Evolutionary conservation across 441 rosid species (phyloP).

Genomic region (Jatropha multifida): DNA sequence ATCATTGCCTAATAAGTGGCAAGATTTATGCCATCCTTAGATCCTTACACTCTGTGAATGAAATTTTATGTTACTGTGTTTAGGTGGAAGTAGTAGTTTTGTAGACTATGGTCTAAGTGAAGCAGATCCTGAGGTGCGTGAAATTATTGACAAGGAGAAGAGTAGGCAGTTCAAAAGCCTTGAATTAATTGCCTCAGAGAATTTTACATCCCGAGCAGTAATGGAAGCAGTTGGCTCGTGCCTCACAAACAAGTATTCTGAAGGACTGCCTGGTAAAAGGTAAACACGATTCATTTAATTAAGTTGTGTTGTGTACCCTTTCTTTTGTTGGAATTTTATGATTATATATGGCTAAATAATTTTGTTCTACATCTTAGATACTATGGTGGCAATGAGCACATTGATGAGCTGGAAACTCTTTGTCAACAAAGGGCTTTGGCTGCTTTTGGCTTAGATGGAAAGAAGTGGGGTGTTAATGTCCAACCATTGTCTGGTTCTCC

Average conservation of each 20-base stretch:
- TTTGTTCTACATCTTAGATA: slow-evolving; percentile 43
- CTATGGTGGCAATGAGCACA: slow-evolving; percentile 89
- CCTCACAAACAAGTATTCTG: slow-evolving; percentile 90
- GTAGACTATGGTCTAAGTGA: slow-evolving; percentile 53
- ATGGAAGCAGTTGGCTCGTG: slow-evolving; percentile 98
- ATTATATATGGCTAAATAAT: neutral
- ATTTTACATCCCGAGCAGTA: slow-evolving; percentile 73
- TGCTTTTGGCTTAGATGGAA: slow-evolving; percentile 68
- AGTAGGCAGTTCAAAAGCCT: slow-evolving; percentile 84
- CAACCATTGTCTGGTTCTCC: slow-evolving; percentile 97
- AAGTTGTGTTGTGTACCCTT: slow-evolving; percentile 9
- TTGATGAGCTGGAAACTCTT: slow-evolving; percentile 85
- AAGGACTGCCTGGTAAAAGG: slow-evolving; percentile 97
- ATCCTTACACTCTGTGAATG: neutral
- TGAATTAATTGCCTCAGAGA: slow-evolving; percentile 18
- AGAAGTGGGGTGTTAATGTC: slow-evolving; percentile 89
- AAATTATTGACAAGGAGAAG: slow-evolving; percentile 68
- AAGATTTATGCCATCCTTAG: neutral
- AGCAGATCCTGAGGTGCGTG: slow-evolving; percentile 76
- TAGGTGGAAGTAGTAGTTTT: slow-evolving; percentile 50
- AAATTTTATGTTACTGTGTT: slow-evolving; percentile 1
- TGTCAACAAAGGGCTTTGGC: slow-evolving; percentile 81
- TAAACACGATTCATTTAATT: slow-evolving; percentile 16
- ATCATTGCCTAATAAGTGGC: neutral
- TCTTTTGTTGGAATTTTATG: neutral